Evolutionary conservation across 495 filamentous ascomycete species (phyloP).

Genomic region (Echria macrotheca): DNA sequence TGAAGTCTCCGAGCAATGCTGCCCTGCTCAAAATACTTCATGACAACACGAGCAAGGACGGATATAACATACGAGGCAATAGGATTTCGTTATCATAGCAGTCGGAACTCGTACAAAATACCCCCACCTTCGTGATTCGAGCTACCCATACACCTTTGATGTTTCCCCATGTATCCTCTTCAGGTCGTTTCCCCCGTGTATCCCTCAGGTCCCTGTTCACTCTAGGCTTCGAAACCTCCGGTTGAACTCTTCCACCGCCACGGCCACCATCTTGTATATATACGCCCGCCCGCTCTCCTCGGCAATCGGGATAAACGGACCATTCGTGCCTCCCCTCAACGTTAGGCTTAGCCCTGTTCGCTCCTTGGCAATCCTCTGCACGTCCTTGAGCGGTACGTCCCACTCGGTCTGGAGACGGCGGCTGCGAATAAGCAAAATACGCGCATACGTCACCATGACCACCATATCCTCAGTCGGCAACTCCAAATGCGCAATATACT

Average conservation of each 20-base stretch:
- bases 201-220: no score
- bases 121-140: no score
- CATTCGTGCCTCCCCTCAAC: slow-evolving; percentile 83
- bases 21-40: no score
- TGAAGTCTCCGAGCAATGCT: no score
- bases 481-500: slow-evolving; percentile 95
- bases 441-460: slow-evolving; percentile 87
- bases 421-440: slow-evolving; percentile 84
- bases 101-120: no score
- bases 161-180: no score
- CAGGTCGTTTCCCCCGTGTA: no score
- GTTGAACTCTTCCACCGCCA: slow-evolving; percentile 56
- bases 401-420: slow-evolving; percentile 83
- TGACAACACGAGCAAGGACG: no score
- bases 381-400: slow-evolving; percentile 92
- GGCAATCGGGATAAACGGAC: slow-evolving; percentile 88
- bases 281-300: slow-evolving; percentile 86
- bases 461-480: slow-evolving; percentile 85
- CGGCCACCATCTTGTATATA: slow-evolving; percentile 60
- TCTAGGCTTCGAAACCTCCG: slow-evolving; percentile 44
- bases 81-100: no score
- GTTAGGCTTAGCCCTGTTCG: slow-evolving; percentile 86
- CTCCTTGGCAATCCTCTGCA: slow-evolving; percentile 96
- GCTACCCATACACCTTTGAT: no score
- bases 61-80: no score